Percentiles rank a stretch among this genome's conserved stretches.
These are phyloP conservation scores for Suhomyces atakaporum DNA, from an alignment of 1,139 yeast species.

Conservation along the genomic window DNA sequence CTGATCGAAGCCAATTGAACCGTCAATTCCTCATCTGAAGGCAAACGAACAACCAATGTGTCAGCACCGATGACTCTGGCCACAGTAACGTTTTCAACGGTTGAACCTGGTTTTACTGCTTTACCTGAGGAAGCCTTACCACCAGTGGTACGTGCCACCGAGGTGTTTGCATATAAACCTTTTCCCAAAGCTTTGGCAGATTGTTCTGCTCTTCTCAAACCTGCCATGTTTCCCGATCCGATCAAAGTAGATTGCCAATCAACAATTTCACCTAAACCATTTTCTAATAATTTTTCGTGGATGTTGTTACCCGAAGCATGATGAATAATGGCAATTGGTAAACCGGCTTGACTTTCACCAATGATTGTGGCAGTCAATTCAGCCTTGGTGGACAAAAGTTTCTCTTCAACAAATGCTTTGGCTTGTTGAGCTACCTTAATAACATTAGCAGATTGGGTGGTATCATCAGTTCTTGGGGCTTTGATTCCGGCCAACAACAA, in stretches of 20 bases:
- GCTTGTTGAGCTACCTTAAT: constrained; percentile 65
- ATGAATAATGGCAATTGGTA: constrained; percentile 61
- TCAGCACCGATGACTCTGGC: constrained; percentile 69
- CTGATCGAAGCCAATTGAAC: constrained; percentile 76
- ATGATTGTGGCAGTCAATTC: constrained; percentile 53
- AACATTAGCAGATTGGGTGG: constrained; percentile 31
- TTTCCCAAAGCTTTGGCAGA: constrained; percentile 62
- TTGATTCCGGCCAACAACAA: constrained; percentile 73
- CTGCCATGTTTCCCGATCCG: constrained; percentile 65
- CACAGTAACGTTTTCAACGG: constrained; percentile 54
- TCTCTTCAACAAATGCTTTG: constrained; percentile 63
- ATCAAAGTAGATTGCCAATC: constrained; percentile 82
- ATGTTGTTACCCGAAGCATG: constrained; percentile 75
- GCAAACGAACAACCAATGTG: constrained; percentile 55
- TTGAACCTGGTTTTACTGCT: constrained; percentile 45
- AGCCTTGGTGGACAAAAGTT: constrained; percentile 62
- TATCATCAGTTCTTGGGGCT: constrained; percentile 66
- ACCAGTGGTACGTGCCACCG: constrained; percentile 24
- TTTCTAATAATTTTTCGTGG: constrained; percentile 63
- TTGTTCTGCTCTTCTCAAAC: constrained; percentile 65
- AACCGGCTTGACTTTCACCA: constrained; percentile 63
- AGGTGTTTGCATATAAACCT: constrained; percentile 58
- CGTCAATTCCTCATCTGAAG: constrained; percentile 51
- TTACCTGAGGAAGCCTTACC: constrained; percentile 19
- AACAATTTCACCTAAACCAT: constrained; percentile 72